Evolutionary conservation across 495 filamentous ascomycete species (phyloP).

Genomic region (Neurospora sp.): DNA sequence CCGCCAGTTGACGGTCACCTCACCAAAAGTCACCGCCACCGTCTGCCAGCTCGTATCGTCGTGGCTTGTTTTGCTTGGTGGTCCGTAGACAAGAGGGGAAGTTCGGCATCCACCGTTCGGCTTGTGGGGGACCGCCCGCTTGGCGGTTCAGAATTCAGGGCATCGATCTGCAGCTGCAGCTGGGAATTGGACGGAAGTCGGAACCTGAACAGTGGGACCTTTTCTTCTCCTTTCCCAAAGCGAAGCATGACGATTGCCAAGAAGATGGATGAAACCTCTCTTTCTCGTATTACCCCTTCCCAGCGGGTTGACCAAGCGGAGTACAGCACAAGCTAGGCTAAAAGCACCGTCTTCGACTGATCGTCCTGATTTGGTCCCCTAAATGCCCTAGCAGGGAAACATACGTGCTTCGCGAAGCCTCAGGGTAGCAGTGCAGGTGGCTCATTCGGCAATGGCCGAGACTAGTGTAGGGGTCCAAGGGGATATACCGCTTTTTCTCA

Average conservation of each 20-base stretch:
- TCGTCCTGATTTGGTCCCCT: neutral
- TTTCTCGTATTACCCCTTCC: neutral
- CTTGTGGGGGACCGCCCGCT: neutral
- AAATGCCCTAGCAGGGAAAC: neutral
- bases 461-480: neutral
- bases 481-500: neutral
- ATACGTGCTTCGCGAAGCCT: neutral
- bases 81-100: neutral
- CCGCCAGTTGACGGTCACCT: neutral
- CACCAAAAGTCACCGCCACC: neutral
- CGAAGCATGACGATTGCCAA: neutral
- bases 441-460: neutral
- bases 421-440: neutral
- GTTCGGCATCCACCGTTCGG: neutral
- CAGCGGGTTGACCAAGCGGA: neutral
- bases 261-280: neutral
- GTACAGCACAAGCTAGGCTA: neutral
- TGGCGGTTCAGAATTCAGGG: neutral
- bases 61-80: neutral
- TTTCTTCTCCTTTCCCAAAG: neutral
- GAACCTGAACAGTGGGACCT: neutral
- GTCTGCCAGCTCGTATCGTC: neutral
- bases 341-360: neutral
- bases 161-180: neutral
- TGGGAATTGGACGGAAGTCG: neutral